Evolutionary conservation across 306 rosid species (phyloP), one percentile per base, ranked within the genome.

Genomic region (Quercus berberidifolia): DNA sequence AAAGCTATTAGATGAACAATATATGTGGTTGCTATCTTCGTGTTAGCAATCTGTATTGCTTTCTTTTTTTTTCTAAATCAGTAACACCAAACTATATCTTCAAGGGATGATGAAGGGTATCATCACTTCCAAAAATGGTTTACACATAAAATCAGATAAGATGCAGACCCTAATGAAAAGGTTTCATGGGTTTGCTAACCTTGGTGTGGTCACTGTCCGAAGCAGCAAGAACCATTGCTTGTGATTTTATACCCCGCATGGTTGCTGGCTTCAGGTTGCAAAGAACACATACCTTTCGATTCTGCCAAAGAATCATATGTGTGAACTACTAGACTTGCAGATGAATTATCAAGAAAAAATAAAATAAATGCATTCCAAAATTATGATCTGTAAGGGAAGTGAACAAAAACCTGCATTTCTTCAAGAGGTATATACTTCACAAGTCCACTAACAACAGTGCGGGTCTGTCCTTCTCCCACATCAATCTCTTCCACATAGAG

Each of bases 201-300:
- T 80, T 76, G 69, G 92, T 85, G 76, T 87, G 87, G 75, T 91
- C 94, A 73, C 85, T 82, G 81, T 80, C 89, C 51, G 93, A 88
- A 82, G 98, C 98, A 76, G 94, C 92, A 86, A 95, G 99, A 81
- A 95, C 98, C 99, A 90, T 95, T 31, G 99, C 99, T 59, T 95
- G 96, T 67, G 99, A 95, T 83, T 91, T 95, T 74, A 95, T 90
- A 74, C 99, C 96, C 67, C 94, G 76, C 98, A 95, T 89, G 87
- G 83, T 56, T 19, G 90, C 94, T 26, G 98, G 97, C 88, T 95
- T 95, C 83, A 93, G 83, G 88, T 95, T 95, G 89, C 99, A 93
- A 60, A 93, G 96, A 76, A 95, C 98, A 10, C 96, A 91, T 25
- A 92, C 98, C 86, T 93, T 93, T 33, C 98, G 96, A 38, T 95